Evolutionary conservation across 2,329 filamentous ascomycete species (phyloP).

Genomic region (Blastomyces percursus): DNA sequence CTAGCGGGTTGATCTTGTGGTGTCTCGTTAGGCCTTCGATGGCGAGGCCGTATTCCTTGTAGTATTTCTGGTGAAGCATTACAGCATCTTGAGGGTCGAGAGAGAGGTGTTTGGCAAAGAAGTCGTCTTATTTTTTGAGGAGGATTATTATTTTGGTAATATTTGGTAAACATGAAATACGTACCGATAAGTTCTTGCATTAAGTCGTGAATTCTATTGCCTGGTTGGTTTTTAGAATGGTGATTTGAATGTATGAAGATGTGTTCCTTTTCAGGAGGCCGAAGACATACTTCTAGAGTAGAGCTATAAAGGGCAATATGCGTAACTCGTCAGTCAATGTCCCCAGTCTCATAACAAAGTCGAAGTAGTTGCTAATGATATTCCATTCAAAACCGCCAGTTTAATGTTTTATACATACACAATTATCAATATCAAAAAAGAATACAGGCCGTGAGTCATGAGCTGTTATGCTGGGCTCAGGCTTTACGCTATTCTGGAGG

Average conservation of each 20-base stretch:
- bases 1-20: constrained; percentile 88
- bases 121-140: constrained; percentile 37
- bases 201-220: constrained; percentile 69
- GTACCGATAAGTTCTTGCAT: constrained; percentile 71
- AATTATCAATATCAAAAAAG: constrained; percentile 96
- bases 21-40: constrained; percentile 89
- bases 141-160: constrained; percentile 20
- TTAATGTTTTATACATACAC: constrained; percentile 42
- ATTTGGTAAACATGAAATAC: constrained; percentile 26
- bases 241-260: neutral
- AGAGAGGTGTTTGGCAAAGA: constrained; percentile 58
- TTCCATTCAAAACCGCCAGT: neutral
- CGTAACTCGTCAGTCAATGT: constrained; percentile 7
- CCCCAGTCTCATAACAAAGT: neutral
- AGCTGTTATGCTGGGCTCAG: neutral
- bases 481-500: neutral
- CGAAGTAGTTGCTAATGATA: neutral
- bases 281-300: constrained; percentile 64
- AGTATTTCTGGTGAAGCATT: constrained; percentile 81
- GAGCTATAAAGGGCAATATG: constrained; percentile 38
- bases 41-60: constrained; percentile 90
- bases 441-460: constrained; percentile 44
- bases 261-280: neutral
- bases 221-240: constrained; percentile 30
- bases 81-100: constrained; percentile 68